Evolutionary conservation across 495 filamentous ascomycete genomes (phyloP).

Genomic region (Xylaria acuta): DNA sequence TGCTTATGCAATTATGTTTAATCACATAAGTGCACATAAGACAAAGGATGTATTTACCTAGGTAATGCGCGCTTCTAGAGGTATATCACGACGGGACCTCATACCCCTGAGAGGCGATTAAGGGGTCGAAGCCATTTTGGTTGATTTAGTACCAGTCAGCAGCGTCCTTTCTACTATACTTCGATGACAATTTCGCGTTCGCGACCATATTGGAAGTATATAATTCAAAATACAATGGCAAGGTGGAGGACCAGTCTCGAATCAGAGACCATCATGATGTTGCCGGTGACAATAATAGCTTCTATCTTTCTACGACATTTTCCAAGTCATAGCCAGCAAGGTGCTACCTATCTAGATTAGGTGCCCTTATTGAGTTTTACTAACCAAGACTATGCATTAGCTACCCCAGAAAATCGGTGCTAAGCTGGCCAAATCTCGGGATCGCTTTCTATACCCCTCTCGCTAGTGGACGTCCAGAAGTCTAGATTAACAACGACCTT

Average conservation of each 20-base stretch:
- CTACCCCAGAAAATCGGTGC: not conserved
- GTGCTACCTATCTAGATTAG: not conserved
- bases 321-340: not conserved
- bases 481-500: constrained; percentile 7
- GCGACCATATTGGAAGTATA: not conserved
- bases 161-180: not conserved
- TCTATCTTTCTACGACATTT: not conserved
- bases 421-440: not conserved
- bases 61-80: too few relatives aligned
- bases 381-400: not conserved
- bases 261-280: not conserved
- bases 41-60: too few relatives aligned
- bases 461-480: not conserved
- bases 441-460: not conserved
- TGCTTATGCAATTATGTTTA: not conserved
- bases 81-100: too few relatives aligned
- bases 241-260: not conserved
- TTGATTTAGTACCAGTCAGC: too few relatives aligned
- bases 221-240: not conserved
- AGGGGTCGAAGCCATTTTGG: not conserved
- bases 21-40: not conserved
- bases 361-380: not conserved
- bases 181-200: not conserved
- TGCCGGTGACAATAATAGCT: not conserved
- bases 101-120: not conserved